Evolutionary conservation across 2,329 filamentous ascomycete genomes (phyloP), one percentile per base, ranked within the genome.

Genomic region (Bipolaris sorokiniana): DNA sequence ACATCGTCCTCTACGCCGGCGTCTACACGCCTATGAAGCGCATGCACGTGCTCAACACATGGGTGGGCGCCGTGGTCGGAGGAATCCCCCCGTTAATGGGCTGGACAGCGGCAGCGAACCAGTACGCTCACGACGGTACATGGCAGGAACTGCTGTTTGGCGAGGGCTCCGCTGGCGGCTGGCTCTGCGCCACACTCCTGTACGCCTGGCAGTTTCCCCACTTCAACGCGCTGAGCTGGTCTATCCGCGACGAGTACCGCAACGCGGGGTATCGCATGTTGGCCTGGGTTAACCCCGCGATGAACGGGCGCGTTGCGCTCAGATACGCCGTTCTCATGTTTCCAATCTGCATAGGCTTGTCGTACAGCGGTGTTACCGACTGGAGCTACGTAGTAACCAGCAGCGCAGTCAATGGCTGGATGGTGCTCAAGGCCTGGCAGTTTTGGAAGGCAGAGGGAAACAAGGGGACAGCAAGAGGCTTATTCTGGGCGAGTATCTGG

Each of bases 401-500:
- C 66, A 82, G 88, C 38, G 85, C 90, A 3, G 86, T 96, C 59
- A 99, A 99, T 74, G 81, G 83, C 31, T 99, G 95, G 95, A 85
- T 99, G 65, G 82, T 87, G 7, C 84, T 86, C 51, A 89, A 96
- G 76, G 92, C 94, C 0, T 86, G 91, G 67, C 82, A 83, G 36
- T 97, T 98, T 79, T 97, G 90, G 88, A 85, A 84, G 61, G 80
- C 86, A 26, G 86, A 92, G 68, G 94, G 94, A 11, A 85, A 89
- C 60, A 88, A 88, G 66, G 93, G 93, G 2, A 91, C 86, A 16
- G 93, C 95, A 2, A 85, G 92, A 54, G 88, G 89, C 0, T 77
- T 99, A 50, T 99, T 99, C 77, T 99, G 95, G 95, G 93, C 95
- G 1, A 97, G 92, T 75, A 92, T 99, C 9, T 98, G 94, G 95